Percentiles rank a stretch among this genome's conserved stretches.
These are phyloP conservation scores for Chionographis japonica DNA, from an alignment of 106 monocot species.

Conservation along the genomic window DNA sequence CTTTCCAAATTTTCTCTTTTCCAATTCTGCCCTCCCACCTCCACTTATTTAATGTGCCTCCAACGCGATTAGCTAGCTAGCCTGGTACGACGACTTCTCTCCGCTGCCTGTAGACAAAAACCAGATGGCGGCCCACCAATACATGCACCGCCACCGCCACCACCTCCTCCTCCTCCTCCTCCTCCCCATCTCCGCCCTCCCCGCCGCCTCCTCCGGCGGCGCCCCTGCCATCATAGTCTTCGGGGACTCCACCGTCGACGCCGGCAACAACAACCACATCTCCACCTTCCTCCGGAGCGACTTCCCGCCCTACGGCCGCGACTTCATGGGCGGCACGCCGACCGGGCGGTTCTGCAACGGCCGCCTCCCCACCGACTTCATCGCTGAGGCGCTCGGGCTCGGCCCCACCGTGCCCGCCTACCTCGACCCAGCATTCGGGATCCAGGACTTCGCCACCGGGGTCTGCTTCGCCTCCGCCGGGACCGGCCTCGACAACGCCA, in stretches of 20 bases:
- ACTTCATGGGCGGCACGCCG: conserved; percentile 21
- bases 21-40: too few species aligned
- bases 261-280: conserved; percentile 45
- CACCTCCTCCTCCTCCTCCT: conserved; percentile 4
- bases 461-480: conserved; percentile 67
- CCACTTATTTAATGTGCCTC: too few species aligned
- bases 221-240: conserved; percentile 49
- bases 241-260: conserved; percentile 52
- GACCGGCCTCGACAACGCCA: conserved; percentile 55
- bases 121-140: too few species aligned
- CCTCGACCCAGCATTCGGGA: conserved; percentile 48
- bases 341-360: conserved; percentile 67
- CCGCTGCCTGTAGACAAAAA: too few species aligned
- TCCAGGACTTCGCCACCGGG: conserved; percentile 39
- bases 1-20: too few species aligned
- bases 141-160: neutral
- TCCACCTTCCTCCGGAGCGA: conserved; percentile 26
- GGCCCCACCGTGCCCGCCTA: conserved; percentile 43
- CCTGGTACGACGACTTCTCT: too few species aligned
- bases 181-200: neutral
- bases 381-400: conserved; percentile 42
- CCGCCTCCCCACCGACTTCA: conserved; percentile 46
- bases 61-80: too few species aligned
- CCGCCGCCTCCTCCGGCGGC: neutral
- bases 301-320: conserved; percentile 44